Conservation (phyloP, 306 rosid species). For the Echinosophora koreensis region DNA sequence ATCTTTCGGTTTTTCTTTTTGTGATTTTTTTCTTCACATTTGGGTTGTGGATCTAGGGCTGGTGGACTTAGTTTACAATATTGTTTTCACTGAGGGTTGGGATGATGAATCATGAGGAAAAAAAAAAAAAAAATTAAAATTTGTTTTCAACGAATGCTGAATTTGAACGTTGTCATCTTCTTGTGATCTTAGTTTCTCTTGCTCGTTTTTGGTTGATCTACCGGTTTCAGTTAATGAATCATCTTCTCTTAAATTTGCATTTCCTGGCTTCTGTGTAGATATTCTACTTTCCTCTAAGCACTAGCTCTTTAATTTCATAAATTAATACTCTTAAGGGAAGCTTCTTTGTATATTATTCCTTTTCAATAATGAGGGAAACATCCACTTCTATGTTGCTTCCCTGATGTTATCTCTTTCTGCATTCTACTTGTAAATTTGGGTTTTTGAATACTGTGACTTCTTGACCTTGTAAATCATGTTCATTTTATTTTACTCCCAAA, state of each 20-base stretch:
- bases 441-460: too few species aligned
- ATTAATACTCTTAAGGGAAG: background rate
- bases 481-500: background rate
- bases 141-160: background rate
- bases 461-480: background rate
- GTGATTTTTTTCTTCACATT: background rate
- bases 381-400: background rate
- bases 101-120: background rate
- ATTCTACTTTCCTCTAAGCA: background rate
- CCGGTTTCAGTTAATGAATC: slow-evolving; percentile 1
- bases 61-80: background rate
- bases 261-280: background rate
- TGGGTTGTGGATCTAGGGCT: background rate
- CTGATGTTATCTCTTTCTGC: background rate
- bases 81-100: background rate
- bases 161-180: background rate
- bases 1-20: background rate
- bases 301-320: background rate
- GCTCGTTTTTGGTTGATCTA: background rate
- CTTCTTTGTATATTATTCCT: background rate
- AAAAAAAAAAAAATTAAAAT: background rate
- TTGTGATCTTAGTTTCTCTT: background rate
- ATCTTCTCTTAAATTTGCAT: background rate
- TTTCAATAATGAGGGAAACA: background rate
- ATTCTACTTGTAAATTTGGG: background rate